Percentiles rank a stretch among this genome's conserved stretches.
phyloP scores from a whole-genome alignment of 352 stramenopile species.

The Globisporangium camurandrum region DNA sequence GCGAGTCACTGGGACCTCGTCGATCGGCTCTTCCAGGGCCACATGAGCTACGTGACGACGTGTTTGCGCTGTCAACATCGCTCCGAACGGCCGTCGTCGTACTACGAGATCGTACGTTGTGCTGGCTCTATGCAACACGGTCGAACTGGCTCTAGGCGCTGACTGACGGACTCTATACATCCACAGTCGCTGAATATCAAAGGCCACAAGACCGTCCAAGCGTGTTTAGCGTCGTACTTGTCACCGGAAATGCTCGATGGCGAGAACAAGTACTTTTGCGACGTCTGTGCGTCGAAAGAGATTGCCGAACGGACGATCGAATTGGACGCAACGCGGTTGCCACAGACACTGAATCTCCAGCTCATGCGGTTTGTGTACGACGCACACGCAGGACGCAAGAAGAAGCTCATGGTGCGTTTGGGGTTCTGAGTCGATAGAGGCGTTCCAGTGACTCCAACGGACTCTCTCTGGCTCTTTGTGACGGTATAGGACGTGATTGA shows the following conservation, averaged over 20 bases:
- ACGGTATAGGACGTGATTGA: conserved; percentile 69
- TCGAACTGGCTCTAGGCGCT: no score
- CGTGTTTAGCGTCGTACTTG: conserved; percentile 68
- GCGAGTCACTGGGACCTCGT: conserved; percentile 55
- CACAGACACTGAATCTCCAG: conserved; percentile 70
- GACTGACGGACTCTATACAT: no score
- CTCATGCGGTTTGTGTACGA: conserved; percentile 86
- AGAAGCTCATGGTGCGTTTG: conserved; percentile 71
- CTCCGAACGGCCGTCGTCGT: conserved; percentile 57
- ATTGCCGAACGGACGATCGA: conserved; percentile 68
- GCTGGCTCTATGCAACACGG: no score
- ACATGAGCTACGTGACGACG: conserved; percentile 82
- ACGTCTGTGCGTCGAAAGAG: conserved; percentile 67
- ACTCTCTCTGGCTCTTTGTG: neutral
- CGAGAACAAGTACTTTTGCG: conserved; percentile 86
- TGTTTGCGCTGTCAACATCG: conserved; percentile 64
- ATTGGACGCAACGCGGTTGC: conserved; percentile 41
- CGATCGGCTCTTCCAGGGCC: conserved; percentile 68
- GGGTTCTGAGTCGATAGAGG: no score
- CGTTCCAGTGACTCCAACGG: no score
- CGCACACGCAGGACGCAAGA: conserved; percentile 56
- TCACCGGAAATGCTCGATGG: conserved; percentile 67
- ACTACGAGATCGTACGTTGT: conserved; percentile 70
- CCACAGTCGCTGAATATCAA: conserved; percentile 78
- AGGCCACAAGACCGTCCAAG: conserved; percentile 60